These are phyloP conservation scores for Tripterygium wilfordii DNA, from an alignment of 177 flowering plant species.

Conservation along the genomic window DNA sequence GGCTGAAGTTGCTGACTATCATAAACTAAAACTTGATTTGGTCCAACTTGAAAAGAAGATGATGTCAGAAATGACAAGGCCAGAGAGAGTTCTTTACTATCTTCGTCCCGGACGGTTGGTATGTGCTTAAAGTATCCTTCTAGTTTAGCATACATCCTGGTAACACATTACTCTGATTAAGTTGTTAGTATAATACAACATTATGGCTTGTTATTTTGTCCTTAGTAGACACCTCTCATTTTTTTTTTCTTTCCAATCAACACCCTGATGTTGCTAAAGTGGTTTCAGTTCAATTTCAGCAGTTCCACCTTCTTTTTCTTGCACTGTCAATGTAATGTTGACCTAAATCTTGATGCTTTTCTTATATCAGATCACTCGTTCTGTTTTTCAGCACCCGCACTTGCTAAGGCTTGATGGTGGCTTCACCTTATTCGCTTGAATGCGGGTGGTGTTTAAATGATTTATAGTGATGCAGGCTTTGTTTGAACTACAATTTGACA, in stretches of 20 bases:
- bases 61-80: constrained; percentile 92
- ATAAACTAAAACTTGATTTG: constrained; percentile 71
- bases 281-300: neutral
- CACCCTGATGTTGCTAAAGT: neutral
- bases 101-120: constrained; percentile 94
- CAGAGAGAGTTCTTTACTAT: constrained; percentile 81
- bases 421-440: no score
- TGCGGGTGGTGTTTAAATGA: no score
- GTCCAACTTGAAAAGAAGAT: constrained; percentile 81
- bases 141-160: no score
- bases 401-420: no score
- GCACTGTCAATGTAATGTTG: no score
- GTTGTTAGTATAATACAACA: no score
- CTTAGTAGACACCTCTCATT: neutral
- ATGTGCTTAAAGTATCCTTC: constrained; percentile 17
- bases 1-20: constrained; percentile 88
- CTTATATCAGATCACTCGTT: no score
- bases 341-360: no score
- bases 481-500: neutral
- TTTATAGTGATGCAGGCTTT: neutral
- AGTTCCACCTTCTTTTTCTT: neutral
- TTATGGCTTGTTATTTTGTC: neutral
- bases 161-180: no score
- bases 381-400: no score
- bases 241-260: neutral